Conservation (phyloP, 495 filamentous ascomycete species). For the Talaromyces stipitatus region DNA sequence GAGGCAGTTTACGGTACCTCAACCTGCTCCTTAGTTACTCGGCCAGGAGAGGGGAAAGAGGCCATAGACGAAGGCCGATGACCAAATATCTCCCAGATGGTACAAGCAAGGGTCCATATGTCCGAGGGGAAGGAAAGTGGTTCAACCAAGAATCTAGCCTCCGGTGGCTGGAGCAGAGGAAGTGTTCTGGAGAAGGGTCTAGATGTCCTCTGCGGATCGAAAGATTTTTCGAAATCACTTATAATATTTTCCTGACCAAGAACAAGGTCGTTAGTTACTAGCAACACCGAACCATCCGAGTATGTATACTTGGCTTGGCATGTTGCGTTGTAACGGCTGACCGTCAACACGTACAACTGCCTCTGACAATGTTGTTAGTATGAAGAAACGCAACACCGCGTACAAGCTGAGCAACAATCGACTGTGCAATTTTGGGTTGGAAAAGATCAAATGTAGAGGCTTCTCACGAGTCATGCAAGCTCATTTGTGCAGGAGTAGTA, state of each 20-base stretch:
- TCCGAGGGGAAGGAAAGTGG: slow-evolving; percentile 24
- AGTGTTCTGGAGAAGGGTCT: slow-evolving; percentile 14
- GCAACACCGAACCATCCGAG: slow-evolving; percentile 14
- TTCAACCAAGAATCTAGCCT: slow-evolving; percentile 14
- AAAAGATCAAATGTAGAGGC: slow-evolving; percentile 9
- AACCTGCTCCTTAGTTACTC: slow-evolving; percentile 20
- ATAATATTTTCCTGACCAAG: not conserved
- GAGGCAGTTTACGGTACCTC: slow-evolving; percentile 18
- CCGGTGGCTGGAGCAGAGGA: slow-evolving; percentile 16
- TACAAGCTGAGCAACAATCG: slow-evolving; percentile 12
- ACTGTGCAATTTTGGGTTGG: slow-evolving; percentile 8
- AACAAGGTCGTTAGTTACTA: slow-evolving; percentile 10
- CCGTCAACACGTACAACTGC: slow-evolving; percentile 10
- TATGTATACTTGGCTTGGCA: slow-evolving; percentile 4
- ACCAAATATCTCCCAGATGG: slow-evolving; percentile 23
- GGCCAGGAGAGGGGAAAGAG: slow-evolving; percentile 11
- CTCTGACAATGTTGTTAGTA: slow-evolving; percentile 10
- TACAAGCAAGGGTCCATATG: slow-evolving; percentile 26
- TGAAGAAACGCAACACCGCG: slow-evolving; percentile 14
- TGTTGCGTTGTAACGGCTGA: not conserved
- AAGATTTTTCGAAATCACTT: slow-evolving; percentile 21
- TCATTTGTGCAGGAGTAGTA: slow-evolving; percentile 5
- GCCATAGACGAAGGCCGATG: slow-evolving; percentile 20
- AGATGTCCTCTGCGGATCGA: slow-evolving; percentile 9
- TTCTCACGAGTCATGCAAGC: slow-evolving; percentile 6